Conservation (phyloP, 805 yeast species). For the Teunomyces lycoperdinae region DNA sequence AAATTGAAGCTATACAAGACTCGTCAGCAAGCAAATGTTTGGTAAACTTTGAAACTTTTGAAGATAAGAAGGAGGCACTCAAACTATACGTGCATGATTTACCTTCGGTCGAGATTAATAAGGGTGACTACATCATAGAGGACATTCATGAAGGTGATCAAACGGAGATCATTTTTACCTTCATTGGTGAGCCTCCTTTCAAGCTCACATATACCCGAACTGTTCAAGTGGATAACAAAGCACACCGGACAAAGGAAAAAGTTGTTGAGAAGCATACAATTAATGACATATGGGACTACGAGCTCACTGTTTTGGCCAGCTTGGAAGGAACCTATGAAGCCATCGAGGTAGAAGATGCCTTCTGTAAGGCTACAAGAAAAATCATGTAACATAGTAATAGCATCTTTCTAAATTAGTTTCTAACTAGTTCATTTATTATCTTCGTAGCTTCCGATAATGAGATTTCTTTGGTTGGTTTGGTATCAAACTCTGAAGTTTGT, state of each 20-base stretch:
- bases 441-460: slow-evolving; percentile 11
- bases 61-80: slow-evolving; percentile 31
- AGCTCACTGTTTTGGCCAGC: slow-evolving; percentile 71
- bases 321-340: slow-evolving; percentile 95
- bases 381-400: slow-evolving; percentile 2
- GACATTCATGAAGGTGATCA: slow-evolving; percentile 95
- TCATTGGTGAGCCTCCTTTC: slow-evolving; percentile 91
- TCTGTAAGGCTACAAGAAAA: slow-evolving; percentile 45
- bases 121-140: slow-evolving; percentile 71
- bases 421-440: slow-evolving; percentile 11
- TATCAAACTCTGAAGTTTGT: not conserved
- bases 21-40: slow-evolving; percentile 68
- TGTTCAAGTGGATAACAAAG: slow-evolving; percentile 33
- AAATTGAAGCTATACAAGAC: slow-evolving; percentile 68
- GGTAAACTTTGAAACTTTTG: slow-evolving; percentile 49
- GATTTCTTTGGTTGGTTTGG: not conserved
- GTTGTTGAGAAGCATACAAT: slow-evolving; percentile 55
- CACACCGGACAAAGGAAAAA: slow-evolving; percentile 18
- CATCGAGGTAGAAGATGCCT: slow-evolving; percentile 80
- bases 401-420: not conserved
- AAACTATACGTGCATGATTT: slow-evolving; percentile 42
- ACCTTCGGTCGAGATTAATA: slow-evolving; percentile 78
- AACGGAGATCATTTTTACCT: slow-evolving; percentile 78
- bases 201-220: slow-evolving; percentile 79
- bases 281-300: slow-evolving; percentile 67